A percentile compares a stretch with the other conserved stretches of the same genome.
phyloP scores from a whole-genome alignment of 352 stramenopile genomes.

The Globisporangium solare region DNA sequence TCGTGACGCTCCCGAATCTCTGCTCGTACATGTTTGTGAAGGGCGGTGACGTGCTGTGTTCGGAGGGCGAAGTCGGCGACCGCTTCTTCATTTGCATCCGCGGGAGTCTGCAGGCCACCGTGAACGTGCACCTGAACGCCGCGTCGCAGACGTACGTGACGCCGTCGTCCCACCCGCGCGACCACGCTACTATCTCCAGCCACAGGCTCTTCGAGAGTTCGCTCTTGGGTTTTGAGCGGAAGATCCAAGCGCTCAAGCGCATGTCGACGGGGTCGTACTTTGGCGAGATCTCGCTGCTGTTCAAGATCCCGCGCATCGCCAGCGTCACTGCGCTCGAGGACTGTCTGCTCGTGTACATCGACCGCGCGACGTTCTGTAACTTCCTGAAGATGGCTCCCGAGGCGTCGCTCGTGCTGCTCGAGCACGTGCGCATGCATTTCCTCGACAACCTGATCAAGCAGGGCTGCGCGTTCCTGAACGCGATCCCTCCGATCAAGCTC shows the following conservation, averaged over 20 bases:
- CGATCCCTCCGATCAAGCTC: slow-evolving; percentile 45
- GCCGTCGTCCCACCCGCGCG: neutral
- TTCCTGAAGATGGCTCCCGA: slow-evolving; percentile 68
- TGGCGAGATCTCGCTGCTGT: slow-evolving; percentile 68
- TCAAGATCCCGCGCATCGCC: slow-evolving; percentile 62
- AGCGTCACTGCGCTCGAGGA: slow-evolving; percentile 59
- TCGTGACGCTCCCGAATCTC: slow-evolving; percentile 60
- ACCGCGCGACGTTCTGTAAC: slow-evolving; percentile 61
- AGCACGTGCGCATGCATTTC: slow-evolving; percentile 60
- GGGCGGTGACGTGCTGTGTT: slow-evolving; percentile 41
- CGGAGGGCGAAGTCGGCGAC: slow-evolving; percentile 56
- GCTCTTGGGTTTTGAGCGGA: slow-evolving; percentile 16
- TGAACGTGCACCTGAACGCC: slow-evolving; percentile 30
- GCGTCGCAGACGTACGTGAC: slow-evolving; percentile 22
- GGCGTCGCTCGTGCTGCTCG: slow-evolving; percentile 40
- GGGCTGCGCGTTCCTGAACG: slow-evolving; percentile 44
- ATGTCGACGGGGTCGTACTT: slow-evolving; percentile 59
- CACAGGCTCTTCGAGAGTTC: neutral
- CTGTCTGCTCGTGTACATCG: slow-evolving; percentile 64
- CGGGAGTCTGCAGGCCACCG: slow-evolving; percentile 41
- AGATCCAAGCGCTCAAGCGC: slow-evolving; percentile 49
- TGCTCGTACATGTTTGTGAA: slow-evolving; percentile 63
- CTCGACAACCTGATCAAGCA: slow-evolving; percentile 58
- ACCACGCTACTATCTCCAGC: neutral
- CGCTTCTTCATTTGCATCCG: slow-evolving; percentile 72